Evolutionary conservation across 768 basidiomycete species (phyloP), one percentile per base, ranked within the genome.

Genomic region (Leccinum incarnatum): DNA sequence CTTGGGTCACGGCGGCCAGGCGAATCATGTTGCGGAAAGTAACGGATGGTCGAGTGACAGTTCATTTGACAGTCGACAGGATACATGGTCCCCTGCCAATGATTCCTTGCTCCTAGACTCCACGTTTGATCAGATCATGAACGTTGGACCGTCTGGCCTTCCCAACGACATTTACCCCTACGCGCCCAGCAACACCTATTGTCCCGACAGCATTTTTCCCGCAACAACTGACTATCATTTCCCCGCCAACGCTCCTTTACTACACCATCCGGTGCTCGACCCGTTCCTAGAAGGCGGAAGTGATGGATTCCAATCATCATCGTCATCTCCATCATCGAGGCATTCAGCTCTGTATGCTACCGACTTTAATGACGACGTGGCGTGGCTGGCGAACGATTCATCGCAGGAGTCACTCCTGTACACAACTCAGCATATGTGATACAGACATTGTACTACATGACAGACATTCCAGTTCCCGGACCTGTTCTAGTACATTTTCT

Each of bases 261-360:
- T 62, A 32, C 4, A 32, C 11, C 30, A 32, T 27, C 58, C 65
- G n/a, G 10, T 45, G 9, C 51, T 58, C 21, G 64, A 61, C 19
- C 58, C 58, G 11, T 67, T 67, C 52, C 49, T 54, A 46, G 67
- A 65, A 57, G 40, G 55, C 5, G 55, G 55, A 37, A 64, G 59
- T 14, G 60, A 65, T 23, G 54, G 50, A 29, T 62, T 56, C 10
- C 64, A 60, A 29, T 70, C 68, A 11, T 56, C 57, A 12, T 66
- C 59, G 32, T 65, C 68, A 49, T 67, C 69, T 6, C 68, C 69
- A 37, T 60, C 62, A 23, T 72, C 74, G 32, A 62, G 56, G 19
- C 63, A 67, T 58, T 65, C 65, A 49, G 15, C 56, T 21, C 52
- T 69, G 7, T 61, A 63, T 57, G 27, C 54, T 25, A 27, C 51